Evolutionary conservation across 2,329 filamentous ascomycete genomes (phyloP).

Genomic region (Paecilomyces fulvus): DNA sequence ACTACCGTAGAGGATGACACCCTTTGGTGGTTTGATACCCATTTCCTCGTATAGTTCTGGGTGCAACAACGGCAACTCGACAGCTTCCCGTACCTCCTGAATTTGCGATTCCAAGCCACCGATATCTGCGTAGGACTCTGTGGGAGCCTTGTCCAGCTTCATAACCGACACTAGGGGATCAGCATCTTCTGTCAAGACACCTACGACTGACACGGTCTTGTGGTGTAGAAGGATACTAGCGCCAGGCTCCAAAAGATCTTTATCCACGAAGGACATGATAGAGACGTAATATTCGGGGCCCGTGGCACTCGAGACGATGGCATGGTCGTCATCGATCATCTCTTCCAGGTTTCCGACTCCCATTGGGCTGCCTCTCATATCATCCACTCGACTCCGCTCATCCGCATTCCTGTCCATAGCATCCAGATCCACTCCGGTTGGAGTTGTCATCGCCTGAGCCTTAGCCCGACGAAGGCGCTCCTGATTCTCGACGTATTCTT

Average conservation of each 20-base stretch:
- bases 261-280: conserved; percentile 99
- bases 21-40: conserved; percentile 99
- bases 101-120: conserved; percentile 93
- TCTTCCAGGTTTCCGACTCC: conserved; percentile 95
- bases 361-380: conserved; percentile 98
- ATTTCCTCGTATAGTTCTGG: conserved; percentile 99
- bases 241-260: conserved; percentile 92
- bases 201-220: conserved; percentile 95
- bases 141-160: conserved; percentile 98
- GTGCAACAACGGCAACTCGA: conserved; percentile 88
- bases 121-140: conserved; percentile 97
- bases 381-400: conserved; percentile 88
- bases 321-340: conserved; percentile 98
- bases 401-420: conserved; percentile 83
- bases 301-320: conserved; percentile 94
- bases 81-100: conserved; percentile 94
- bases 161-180: conserved; percentile 95
- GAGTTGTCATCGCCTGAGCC: conserved; percentile 53
- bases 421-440: conserved; percentile 58
- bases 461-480: conserved; percentile 91
- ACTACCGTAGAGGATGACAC: conserved; percentile 96
- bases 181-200: conserved; percentile 90
- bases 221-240: conserved; percentile 93
- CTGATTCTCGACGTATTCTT: conserved; percentile 99
- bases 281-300: conserved; percentile 98